Evolutionary conservation across 2,329 filamentous ascomycete genomes (phyloP), one percentile per base, ranked within the genome.

Genomic region (Pseudogymnoascus sp.): DNA sequence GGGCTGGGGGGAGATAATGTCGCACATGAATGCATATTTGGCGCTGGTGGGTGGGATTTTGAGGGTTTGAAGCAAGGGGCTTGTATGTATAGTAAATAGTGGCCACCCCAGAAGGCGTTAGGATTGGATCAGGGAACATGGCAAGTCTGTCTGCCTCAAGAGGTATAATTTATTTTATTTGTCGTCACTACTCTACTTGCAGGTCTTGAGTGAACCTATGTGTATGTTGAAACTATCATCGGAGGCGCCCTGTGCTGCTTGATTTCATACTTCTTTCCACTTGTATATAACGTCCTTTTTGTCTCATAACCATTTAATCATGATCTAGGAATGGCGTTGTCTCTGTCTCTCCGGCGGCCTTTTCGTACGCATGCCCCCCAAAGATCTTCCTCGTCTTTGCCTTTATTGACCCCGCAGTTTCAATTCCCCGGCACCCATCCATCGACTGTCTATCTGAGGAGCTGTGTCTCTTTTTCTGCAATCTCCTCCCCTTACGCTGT

Each of bases 31-130:
- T 17, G 47, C 47, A 53, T 53, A 53, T 53, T 17, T 8, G 47
- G 47, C 47, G 47, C 47, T 17, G 47, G 47, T 53, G 15, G 47
- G 42, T 21, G 10, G 47, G 15, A 11, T 28, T 28, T 31, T 53
- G 28, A 6, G 17, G n/a, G 17, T 40, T 40, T 40, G n/a, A 40
- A 40, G 36, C 11, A 40, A 40, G 36, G 36, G 40, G 40, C 40
- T 21, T 44, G 47, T 31, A 53, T 53, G 47, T 53, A 53, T 53
- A 53, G 23, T 53, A 53, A 53, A 53, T 53, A 53, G 47, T 53
- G 31, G 47, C 47, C 47, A 53, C 47, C 47, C 10, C n/a, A n/a
- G 19, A 50, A 31, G 47, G 47, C 47, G 47, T 53, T 53, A 11
- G 47, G 47, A 53, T 53, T 53, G 23, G 47, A 53, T 44, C 8